Percentiles rank a stretch among this genome's conserved stretches.
phyloP scores from a whole-genome alignment of 306 rosid species.

The Neltuma alba region DNA sequence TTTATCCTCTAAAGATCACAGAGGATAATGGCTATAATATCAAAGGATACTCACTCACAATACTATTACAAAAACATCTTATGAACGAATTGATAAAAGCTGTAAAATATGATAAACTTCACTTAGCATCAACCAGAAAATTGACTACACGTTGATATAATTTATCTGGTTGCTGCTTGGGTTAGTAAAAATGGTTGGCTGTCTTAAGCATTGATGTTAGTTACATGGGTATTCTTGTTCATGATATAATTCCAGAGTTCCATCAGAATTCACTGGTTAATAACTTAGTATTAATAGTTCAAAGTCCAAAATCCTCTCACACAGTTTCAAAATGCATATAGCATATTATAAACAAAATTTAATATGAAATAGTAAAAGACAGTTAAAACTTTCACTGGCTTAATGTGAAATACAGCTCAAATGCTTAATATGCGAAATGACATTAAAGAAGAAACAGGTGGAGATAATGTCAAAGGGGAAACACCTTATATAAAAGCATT shows the following conservation, averaged over 20 bases:
- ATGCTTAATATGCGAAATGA: conserved; percentile 17
- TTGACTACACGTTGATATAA: not conserved
- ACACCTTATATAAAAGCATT: conserved; percentile 95
- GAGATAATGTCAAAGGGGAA: conserved; percentile 21
- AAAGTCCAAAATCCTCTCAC: not conserved
- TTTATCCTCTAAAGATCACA: conserved; percentile 5
- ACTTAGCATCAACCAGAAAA: conserved; percentile 13
- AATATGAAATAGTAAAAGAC: not conserved
- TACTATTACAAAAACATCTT: conserved; percentile 8
- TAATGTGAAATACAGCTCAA: conserved; percentile 3
- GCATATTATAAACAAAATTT: not conserved
- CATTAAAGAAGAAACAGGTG: conserved; percentile 34
- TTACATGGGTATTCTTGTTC: not conserved
- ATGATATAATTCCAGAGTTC: not conserved
- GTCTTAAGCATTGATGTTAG: not conserved
- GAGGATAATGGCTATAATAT: not conserved
- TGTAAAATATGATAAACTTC: not conserved
- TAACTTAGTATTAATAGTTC: not conserved
- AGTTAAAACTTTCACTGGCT: not conserved
- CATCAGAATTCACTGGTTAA: not conserved
- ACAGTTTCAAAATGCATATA: conserved; percentile 11
- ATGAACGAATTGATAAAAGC: conserved; percentile 18
- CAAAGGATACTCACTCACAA: not conserved
- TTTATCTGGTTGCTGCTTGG: not conserved
- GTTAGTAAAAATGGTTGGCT: not conserved